Base-by-base conservation (phyloP, 78 protist species). In the Diacronema lutheri region DNA sequence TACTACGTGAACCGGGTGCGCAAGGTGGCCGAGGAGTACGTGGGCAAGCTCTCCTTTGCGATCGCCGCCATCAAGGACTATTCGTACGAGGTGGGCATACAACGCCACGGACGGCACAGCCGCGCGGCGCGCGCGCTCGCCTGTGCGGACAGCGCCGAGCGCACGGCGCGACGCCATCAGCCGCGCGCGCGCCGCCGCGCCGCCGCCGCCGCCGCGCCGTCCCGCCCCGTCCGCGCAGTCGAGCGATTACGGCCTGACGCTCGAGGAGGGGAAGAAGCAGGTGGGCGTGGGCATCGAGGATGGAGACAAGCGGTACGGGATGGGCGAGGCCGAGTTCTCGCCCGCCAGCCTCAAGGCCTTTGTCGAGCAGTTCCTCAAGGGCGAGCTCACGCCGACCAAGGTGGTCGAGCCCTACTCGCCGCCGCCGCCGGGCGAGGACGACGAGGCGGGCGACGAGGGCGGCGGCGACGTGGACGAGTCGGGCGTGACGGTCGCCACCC, bases 361-460 rank as follows among this genome's bases (percentile, higher is more conserved):
- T 4, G 61, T 6, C 26, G 29, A 23, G n/a, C 25, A 1, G 25
- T 80, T n/a, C 64, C 23, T 86, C 31, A 55, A 64, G 3, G 92
- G 92, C 60, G 10, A 35, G 46, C 77, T 86, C 44, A 3, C 35
- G 66, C 80, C 71, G 25, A 10, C 26, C 83, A 58, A 85, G 56
- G 80, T 37, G 82, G 69, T 81, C 31, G 90, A 76, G 57, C 57
- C 57, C n/a, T n/a, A n/a, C n/a, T n/a, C n/a, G n/a, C n/a, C 23
- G 72, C 66, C 33, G 88, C 89, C 69, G 69, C 35, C 69, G 19
- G 66, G 37, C 68, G 88, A 77, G 64, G 83, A 76, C 40, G 41
- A 87, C 73, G 61, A 37, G 50, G 50, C 3, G 50, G 50, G 50
- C 38, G n/a, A n/a, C n/a, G n/a, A n/a, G n/a, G n/a, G n/a, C n/a